phyloP scores from a whole-genome alignment of 202 grass and related monocot genomes.

The Setaria viridis region DNA sequence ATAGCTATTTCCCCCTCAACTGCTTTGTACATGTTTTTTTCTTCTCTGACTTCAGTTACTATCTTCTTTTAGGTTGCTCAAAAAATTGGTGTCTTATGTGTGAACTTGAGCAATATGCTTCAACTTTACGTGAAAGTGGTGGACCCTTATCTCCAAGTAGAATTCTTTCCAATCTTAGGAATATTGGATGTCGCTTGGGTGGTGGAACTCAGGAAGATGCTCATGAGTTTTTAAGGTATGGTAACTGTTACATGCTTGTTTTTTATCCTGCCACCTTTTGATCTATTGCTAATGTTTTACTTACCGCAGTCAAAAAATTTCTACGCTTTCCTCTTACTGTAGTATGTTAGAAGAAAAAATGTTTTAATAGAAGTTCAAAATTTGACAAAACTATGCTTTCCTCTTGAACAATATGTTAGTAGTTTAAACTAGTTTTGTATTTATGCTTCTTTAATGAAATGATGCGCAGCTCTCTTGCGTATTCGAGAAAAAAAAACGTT shows the following conservation, averaged over 20 bases:
- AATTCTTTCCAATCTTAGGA: slow-evolving; percentile 96
- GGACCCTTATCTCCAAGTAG: slow-evolving; percentile 86
- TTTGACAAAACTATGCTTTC: neutral
- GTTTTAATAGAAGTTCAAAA: slow-evolving; percentile 18
- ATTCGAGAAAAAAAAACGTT: neutral
- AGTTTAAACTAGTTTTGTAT: neutral
- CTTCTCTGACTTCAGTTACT: slow-evolving; percentile 28
- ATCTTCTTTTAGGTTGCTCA: slow-evolving; percentile 65
- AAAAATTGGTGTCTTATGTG: slow-evolving; percentile 99
- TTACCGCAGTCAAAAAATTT: neutral
- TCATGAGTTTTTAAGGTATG: slow-evolving; percentile 96
- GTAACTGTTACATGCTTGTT: slow-evolving; percentile 37
- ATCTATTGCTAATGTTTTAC: neutral
- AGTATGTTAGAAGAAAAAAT: neutral
- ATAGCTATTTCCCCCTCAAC: neutral
- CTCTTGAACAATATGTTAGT: slow-evolving; percentile 34
- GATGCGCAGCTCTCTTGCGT: neutral
- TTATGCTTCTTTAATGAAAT: neutral
- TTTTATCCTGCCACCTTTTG: neutral
- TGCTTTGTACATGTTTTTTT: slow-evolving; percentile 7
- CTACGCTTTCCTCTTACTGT: no score
- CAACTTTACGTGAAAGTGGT: slow-evolving; percentile 82
- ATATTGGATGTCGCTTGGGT: slow-evolving; percentile 90
- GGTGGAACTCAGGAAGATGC: slow-evolving; percentile 99
- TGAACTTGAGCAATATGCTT: slow-evolving; percentile 98